phyloP scores from a whole-genome alignment of 2,329 filamentous ascomycete genomes.

The Penicillium sp. region DNA sequence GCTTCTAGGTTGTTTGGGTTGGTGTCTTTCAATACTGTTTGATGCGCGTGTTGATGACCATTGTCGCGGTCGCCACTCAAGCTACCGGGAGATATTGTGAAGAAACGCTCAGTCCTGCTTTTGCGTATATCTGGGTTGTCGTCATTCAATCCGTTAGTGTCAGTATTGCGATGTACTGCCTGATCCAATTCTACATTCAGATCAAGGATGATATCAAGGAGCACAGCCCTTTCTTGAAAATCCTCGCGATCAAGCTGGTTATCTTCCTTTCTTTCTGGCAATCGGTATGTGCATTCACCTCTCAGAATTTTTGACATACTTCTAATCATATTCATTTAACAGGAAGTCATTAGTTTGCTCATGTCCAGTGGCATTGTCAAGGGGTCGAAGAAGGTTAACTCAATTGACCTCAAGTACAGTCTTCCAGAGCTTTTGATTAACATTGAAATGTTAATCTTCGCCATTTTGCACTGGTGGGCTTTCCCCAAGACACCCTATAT shows the following conservation, averaged over 20 bases:
- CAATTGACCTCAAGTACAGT: conserved; percentile 77
- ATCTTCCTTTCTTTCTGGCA: conserved; percentile 95
- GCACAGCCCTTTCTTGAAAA: conserved; percentile 75
- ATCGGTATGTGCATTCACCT: conserved; percentile 40
- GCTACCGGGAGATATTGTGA: conserved; percentile 73
- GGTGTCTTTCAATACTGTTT: conserved; percentile 86
- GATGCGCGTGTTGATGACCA: conserved; percentile 75
- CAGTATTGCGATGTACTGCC: conserved; percentile 81
- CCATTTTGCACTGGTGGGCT: conserved; percentile 76
- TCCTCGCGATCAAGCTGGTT: conserved; percentile 84
- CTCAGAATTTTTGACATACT: background rate
- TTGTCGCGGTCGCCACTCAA: conserved; percentile 73
- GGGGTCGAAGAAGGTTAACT: conserved; percentile 62
- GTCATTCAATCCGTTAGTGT: conserved; percentile 71
- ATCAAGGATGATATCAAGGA: conserved; percentile 67
- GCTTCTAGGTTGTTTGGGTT: conserved; percentile 61
- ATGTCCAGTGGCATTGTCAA: conserved; percentile 65
- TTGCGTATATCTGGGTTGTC: conserved; percentile 79
- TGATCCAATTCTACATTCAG: conserved; percentile 85
- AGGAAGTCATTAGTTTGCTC: conserved; percentile 62
- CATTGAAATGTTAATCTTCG: conserved; percentile 81
- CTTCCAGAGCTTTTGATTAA: conserved; percentile 77
- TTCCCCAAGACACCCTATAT: conserved; percentile 76
- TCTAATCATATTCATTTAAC: background rate
- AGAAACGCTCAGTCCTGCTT: conserved; percentile 72